Base-by-base conservation (phyloP, 2,329 filamentous ascomycete species). In the Chrysoporthe deuterocubensis region DNA sequence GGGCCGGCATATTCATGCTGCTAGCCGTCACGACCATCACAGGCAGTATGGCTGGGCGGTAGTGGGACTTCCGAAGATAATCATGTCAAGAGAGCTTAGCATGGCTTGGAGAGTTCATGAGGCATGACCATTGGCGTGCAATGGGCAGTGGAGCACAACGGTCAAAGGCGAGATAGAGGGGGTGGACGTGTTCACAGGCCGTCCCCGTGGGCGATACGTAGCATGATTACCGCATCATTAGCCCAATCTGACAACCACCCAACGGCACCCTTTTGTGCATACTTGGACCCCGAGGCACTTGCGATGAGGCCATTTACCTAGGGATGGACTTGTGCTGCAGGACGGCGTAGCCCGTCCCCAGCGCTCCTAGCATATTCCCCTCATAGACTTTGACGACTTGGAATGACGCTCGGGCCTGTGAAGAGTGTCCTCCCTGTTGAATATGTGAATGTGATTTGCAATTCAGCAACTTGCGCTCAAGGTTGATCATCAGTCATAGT, bases 81-180 rank as follows among this genome's bases (percentile, higher is more conserved):
- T 40, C 34, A 40, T 7, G 32, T n/a, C 18, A 57, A 40, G 7
- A 32, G 14, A 21, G 34, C 54, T 40, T 21, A 18, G 9, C 54
- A n/a, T 37, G 34, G 32, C 21, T 40, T 32, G 34, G 54, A 57
- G 7, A 7, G 32, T 67, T 37, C 54, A n/a, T 44, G 42, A 34
- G 50, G 57, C 66, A 67, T 65, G 42, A 44, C 18, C 26, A 26
- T 26, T 42, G 66, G 66, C 66, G 66, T 67, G 65, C 32, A 48
- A 61, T 21, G 62, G 66, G 56, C 4, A 32, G 13, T 16, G 11
- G 4, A 16, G 21, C 50, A 54, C 11, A 54, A 52, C 62, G 13
- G 32, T 42, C 46, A 61, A 26, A 42, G 18, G 32, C 21, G 46
- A 48, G 37, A 44, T 26, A 11, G 26, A 34, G 50, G 13, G 13